Percentiles rank a stretch among this genome's conserved stretches.
Conservation (phyloP, 2,329 filamentous ascomycete species). For the Eutypa lata region DNA sequence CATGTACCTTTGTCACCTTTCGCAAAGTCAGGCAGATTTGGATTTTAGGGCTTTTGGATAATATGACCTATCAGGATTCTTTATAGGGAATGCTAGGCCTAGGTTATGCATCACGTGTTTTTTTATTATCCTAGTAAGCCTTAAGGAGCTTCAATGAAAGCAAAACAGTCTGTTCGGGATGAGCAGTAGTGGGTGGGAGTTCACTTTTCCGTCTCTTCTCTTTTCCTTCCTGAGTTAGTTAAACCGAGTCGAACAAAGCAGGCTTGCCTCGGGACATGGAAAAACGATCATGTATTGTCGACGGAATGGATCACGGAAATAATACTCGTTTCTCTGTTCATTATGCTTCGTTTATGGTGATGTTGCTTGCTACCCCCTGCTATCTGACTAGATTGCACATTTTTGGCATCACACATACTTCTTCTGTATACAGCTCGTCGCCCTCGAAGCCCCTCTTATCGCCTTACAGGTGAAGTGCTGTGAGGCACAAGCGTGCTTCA, state of each 20-base stretch:
- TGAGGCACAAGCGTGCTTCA: no score
- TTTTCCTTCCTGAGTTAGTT: neutral
- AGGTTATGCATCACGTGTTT: neutral
- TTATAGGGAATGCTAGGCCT: neutral
- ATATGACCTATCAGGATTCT: neutral
- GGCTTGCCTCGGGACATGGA: neutral
- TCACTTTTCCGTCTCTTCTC: neutral
- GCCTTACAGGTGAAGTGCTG: no score
- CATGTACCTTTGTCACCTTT: constrained; percentile 10
- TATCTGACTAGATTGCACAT: no score
- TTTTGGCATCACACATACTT: no score
- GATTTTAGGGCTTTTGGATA: neutral
- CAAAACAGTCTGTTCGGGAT: neutral
- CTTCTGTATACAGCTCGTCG: no score
- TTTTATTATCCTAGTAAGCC: neutral
- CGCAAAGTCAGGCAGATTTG: constrained; percentile 2
- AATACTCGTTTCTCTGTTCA: neutral
- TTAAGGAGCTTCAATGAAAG: neutral
- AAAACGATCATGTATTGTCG: neutral
- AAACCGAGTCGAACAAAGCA: neutral
- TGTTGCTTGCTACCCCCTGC: no score
- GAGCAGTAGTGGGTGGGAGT: neutral
- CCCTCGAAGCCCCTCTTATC: no score
- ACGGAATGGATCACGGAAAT: neutral
- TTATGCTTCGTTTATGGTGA: no score